Evolutionary conservation across 179 eudicot species (phyloP).

Genomic region (Vitellaria paradoxa): DNA sequence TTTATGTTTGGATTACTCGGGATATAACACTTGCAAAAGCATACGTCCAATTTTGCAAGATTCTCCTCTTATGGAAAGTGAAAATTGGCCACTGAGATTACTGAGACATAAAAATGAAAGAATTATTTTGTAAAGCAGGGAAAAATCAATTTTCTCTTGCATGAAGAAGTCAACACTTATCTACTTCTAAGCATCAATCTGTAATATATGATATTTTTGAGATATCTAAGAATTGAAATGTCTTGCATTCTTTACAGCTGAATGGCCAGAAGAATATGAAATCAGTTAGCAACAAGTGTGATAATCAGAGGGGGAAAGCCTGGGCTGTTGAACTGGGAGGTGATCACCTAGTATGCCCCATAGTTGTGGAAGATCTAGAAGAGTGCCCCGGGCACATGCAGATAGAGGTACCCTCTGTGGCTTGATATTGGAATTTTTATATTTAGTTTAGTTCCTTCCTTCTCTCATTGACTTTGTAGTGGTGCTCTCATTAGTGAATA

Average conservation of each 20-base stretch:
- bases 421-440: neutral
- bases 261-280: constrained; percentile 20
- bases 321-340: constrained; percentile 44
- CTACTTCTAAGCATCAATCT: too few relatives aligned
- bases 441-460: neutral
- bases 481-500: neutral
- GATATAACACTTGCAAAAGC: too few relatives aligned
- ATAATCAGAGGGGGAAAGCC: constrained; percentile 30
- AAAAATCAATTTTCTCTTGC: too few relatives aligned
- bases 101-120: too few relatives aligned
- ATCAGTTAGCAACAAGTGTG: constrained; percentile 20
- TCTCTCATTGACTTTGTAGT: neutral
- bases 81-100: too few relatives aligned
- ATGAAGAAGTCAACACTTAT: too few relatives aligned
- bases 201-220: too few relatives aligned
- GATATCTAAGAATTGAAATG: neutral
- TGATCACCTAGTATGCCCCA: constrained; percentile 55
- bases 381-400: constrained; percentile 57
- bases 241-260: constrained; percentile 14
- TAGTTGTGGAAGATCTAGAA: constrained; percentile 72
- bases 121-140: too few relatives aligned
- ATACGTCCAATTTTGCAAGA: too few relatives aligned
- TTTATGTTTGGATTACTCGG: too few relatives aligned
- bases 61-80: too few relatives aligned
- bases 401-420: constrained; percentile 57